phyloP scores from a whole-genome alignment of 208 protist genomes.

The Borovskyia barvae region DNA sequence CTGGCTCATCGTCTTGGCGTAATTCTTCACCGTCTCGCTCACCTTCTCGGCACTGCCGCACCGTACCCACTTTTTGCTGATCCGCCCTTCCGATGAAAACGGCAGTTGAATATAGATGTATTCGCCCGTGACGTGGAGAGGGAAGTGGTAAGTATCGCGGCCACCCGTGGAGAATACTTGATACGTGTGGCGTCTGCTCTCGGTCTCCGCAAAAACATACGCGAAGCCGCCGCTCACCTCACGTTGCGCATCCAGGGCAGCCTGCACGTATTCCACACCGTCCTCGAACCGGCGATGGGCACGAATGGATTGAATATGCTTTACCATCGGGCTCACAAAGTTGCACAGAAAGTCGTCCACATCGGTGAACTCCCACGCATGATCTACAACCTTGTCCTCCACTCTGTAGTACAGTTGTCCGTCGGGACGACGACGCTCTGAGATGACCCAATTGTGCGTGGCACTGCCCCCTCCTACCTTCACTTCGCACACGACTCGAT shows the following conservation, averaged over 20 bases:
- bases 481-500: conserved; percentile 63
- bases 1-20: conserved; percentile 33
- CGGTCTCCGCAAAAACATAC: conserved; percentile 77
- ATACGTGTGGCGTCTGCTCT: conserved; percentile 46
- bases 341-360: conserved; percentile 76
- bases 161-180: conserved; percentile 58
- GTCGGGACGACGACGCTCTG: conserved; percentile 60
- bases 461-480: conserved; percentile 65
- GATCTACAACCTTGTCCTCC: conserved; percentile 45
- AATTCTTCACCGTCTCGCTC: conserved; percentile 74
- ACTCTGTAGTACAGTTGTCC: conserved; percentile 73
- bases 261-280: conserved; percentile 48
- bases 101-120: conserved; percentile 78
- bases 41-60: conserved; percentile 80
- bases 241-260: conserved; percentile 50
- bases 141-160: conserved; percentile 51
- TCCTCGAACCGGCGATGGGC: conserved; percentile 69
- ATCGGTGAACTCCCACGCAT: conserved; percentile 56
- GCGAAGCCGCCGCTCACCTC: conserved; percentile 40
- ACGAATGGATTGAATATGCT: conserved; percentile 47
- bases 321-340: conserved; percentile 65
- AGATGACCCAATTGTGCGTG: conserved; percentile 71
- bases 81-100: conserved; percentile 25
- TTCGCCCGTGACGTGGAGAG: conserved; percentile 69
- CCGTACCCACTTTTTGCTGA: conserved; percentile 56